phyloP scores from a whole-genome alignment of 306 rosid genomes.

The Vigna unguiculata region DNA sequence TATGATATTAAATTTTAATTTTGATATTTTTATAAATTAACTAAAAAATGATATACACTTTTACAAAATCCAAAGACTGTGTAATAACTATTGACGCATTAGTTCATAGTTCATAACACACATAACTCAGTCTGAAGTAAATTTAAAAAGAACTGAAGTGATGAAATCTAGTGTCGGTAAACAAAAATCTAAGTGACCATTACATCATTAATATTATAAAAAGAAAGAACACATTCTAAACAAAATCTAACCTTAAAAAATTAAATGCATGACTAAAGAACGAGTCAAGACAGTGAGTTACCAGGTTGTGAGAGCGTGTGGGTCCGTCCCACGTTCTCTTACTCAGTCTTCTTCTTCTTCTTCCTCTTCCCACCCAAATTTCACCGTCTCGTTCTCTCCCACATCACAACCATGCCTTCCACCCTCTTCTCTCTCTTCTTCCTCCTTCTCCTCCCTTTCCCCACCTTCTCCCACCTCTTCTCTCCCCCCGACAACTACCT shows the following conservation, averaged over 20 bases:
- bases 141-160: too few species aligned
- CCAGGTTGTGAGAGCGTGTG: slow-evolving; percentile 49
- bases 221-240: too few species aligned
- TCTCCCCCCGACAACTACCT: slow-evolving; percentile 85
- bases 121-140: too few species aligned
- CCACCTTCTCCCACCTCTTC: slow-evolving; percentile 57
- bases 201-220: too few species aligned
- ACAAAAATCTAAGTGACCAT: too few species aligned
- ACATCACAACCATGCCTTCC: slow-evolving; percentile 54
- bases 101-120: too few species aligned
- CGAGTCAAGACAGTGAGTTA: not conserved
- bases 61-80: too few species aligned
- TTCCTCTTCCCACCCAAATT: not conserved
- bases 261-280: not conserved
- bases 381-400: not conserved
- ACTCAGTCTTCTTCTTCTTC: not conserved
- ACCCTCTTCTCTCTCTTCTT: slow-evolving; percentile 39
- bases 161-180: too few species aligned
- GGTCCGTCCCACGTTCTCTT: slow-evolving; percentile 25
- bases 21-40: too few species aligned
- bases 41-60: too few species aligned
- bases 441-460: slow-evolving; percentile 49
- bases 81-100: too few species aligned
- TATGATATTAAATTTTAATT: too few species aligned
- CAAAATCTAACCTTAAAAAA: not conserved